These are phyloP conservation scores for Brassica balearica DNA, from an alignment of 441 rosid species.

Conservation along the genomic window DNA sequence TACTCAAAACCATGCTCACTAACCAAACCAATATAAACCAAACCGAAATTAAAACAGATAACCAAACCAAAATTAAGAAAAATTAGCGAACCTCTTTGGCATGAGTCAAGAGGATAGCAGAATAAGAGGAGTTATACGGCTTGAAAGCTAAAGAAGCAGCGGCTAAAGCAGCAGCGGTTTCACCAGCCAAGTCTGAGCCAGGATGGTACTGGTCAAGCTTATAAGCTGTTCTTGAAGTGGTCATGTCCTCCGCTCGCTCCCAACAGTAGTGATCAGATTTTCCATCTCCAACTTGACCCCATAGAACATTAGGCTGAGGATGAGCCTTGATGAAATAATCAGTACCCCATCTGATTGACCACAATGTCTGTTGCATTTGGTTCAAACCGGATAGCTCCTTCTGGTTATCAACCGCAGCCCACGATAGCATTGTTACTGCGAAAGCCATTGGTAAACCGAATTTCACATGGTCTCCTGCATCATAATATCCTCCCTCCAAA, in stretches of 20 bases:
- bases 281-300: conserved; percentile 96
- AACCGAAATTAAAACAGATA: conserved; percentile 3
- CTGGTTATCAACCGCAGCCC: conserved; percentile 76
- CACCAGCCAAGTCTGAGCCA: conserved; percentile 87
- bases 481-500: conserved; percentile 89
- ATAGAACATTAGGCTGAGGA: conserved; percentile 69
- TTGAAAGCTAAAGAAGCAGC: conserved; percentile 82
- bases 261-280: conserved; percentile 86
- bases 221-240: conserved; percentile 78
- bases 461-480: conserved; percentile 94
- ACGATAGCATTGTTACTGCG: conserved; percentile 74
- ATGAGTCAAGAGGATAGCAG: conserved; percentile 64
- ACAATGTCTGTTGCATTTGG: conserved; percentile 67
- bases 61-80: background rate
- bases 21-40: background rate
- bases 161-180: conserved; percentile 90
- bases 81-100: conserved; percentile 73
- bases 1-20: background rate
- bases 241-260: conserved; percentile 95
- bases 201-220: conserved; percentile 72
- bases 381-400: conserved; percentile 58
- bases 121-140: conserved; percentile 85
- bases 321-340: conserved; percentile 84
- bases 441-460: conserved; percentile 93
- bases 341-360: conserved; percentile 86